Percentiles rank a stretch among this genome's conserved stretches.
phyloP scores from a whole-genome alignment of 2,329 filamentous ascomycete genomes.

The Colletotrichum endophyticum region DNA sequence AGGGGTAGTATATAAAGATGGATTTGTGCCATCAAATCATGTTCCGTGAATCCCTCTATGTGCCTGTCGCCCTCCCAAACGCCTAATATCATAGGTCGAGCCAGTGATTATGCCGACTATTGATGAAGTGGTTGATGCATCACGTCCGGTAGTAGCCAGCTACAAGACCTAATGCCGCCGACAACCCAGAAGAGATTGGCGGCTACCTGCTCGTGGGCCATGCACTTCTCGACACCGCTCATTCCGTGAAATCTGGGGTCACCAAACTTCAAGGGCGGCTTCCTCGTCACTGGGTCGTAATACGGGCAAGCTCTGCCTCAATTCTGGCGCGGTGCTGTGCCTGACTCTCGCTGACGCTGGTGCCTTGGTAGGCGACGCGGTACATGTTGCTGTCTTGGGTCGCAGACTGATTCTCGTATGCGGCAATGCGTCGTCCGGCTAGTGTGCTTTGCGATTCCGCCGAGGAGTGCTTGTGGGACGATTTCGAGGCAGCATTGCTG shows the following conservation, averaged over 20 bases:
- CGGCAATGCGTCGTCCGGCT: background rate
- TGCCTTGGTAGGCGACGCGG: background rate
- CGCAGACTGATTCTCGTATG: background rate
- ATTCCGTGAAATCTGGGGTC: too few relatives aligned
- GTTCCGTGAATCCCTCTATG: background rate
- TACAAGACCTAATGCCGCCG: too few relatives aligned
- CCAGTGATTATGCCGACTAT: accelerated
- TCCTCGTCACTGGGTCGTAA: background rate
- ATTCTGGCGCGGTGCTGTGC: background rate
- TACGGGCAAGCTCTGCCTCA: background rate
- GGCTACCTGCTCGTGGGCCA: too few relatives aligned
- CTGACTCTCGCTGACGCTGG: background rate
- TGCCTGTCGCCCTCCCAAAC: background rate
- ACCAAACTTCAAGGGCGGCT: accelerated
- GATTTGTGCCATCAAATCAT: accelerated
- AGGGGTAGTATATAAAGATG: background rate
- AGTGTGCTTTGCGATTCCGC: background rate
- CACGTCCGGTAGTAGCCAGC: background rate
- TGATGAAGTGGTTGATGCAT: accelerated
- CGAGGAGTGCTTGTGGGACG: background rate
- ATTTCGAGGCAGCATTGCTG: background rate
- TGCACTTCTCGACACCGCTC: too few relatives aligned
- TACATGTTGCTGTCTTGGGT: background rate
- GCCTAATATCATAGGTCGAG: accelerated
- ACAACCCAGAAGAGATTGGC: too few relatives aligned